phyloP scores from a whole-genome alignment of 768 basidiomycete genomes.

The Boletus bicolor region DNA sequence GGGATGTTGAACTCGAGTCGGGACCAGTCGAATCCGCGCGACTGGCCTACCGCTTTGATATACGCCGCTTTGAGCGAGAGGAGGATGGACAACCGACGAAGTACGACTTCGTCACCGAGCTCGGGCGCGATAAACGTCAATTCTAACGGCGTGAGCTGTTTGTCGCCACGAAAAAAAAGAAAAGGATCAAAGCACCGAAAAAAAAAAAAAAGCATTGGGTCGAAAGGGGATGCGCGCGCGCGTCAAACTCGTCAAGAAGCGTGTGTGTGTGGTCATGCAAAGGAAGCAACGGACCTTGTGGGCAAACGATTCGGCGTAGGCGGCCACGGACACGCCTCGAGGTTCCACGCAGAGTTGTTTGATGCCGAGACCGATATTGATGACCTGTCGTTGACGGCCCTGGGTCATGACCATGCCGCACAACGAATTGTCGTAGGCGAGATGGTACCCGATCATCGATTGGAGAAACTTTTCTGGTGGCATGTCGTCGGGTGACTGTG shows the following conservation, averaged over 20 bases:
- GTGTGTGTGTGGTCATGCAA: neutral
- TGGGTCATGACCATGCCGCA: constrained; percentile 88
- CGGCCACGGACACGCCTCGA: constrained; percentile 50
- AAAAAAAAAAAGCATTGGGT: neutral
- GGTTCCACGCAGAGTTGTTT: constrained; percentile 66
- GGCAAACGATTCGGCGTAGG: constrained; percentile 68
- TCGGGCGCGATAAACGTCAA: constrained; percentile 49
- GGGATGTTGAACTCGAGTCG: constrained; percentile 80
- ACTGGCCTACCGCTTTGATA: constrained; percentile 80
- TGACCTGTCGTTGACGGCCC: constrained; percentile 67
- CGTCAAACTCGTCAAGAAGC: neutral
- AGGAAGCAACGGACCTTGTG: constrained; percentile 58
- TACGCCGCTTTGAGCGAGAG: constrained; percentile 80
- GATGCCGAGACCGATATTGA: constrained; percentile 81
- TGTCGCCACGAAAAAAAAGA: too few relatives aligned
- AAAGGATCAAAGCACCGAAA: too few relatives aligned
- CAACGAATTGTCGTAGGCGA: constrained; percentile 62
- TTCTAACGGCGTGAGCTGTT: constrained; percentile 50
- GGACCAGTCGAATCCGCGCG: constrained; percentile 75
- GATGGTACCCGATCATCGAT: constrained; percentile 79
- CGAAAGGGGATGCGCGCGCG: neutral
- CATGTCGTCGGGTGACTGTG: constrained; percentile 55
- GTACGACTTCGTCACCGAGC: constrained; percentile 57
- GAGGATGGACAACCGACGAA: constrained; percentile 73
- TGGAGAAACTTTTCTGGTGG: constrained; percentile 61